phyloP scores from a whole-genome alignment of 768 basidiomycete genomes.

The Cubamyces sp. region DNA sequence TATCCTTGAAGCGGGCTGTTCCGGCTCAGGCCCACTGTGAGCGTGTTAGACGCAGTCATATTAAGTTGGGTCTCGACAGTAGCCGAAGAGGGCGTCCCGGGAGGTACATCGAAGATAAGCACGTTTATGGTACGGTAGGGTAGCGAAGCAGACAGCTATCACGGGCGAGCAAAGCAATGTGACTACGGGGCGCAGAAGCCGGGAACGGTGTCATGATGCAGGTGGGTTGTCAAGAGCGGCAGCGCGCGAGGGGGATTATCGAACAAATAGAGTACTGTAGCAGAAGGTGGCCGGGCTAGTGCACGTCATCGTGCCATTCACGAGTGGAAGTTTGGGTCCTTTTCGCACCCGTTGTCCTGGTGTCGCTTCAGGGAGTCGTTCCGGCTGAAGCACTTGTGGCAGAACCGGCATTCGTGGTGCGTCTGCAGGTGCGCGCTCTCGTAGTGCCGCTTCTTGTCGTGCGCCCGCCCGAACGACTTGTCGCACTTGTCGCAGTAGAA shows the following conservation, averaged over 20 bases:
- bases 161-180: slow-evolving; percentile 6
- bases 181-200: not conserved
- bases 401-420: slow-evolving; percentile 71
- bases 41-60: slow-evolving; percentile 7
- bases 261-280: slow-evolving; percentile 17
- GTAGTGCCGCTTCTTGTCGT: slow-evolving; percentile 81
- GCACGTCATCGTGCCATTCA: slow-evolving; percentile 15
- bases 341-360: slow-evolving; percentile 79
- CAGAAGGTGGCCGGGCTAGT: slow-evolving; percentile 3
- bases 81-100: slow-evolving; percentile 18
- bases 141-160: not conserved
- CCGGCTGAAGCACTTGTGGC: slow-evolving; percentile 80
- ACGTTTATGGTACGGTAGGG: slow-evolving; percentile 10
- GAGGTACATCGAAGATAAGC: slow-evolving; percentile 4
- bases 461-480: slow-evolving; percentile 78
- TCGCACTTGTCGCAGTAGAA: slow-evolving; percentile 78
- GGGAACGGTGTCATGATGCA: not conserved
- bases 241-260: slow-evolving; percentile 5
- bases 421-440: slow-evolving; percentile 73
- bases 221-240: slow-evolving; percentile 9
- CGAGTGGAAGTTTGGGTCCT: slow-evolving; percentile 47
- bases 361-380: slow-evolving; percentile 82
- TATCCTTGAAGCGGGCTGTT: not conserved
- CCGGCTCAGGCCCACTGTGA: not conserved
- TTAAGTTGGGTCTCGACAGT: slow-evolving; percentile 11